Base-by-base conservation (phyloP, 768 basidiomycete species). In the Auricularia sp. region DNA sequence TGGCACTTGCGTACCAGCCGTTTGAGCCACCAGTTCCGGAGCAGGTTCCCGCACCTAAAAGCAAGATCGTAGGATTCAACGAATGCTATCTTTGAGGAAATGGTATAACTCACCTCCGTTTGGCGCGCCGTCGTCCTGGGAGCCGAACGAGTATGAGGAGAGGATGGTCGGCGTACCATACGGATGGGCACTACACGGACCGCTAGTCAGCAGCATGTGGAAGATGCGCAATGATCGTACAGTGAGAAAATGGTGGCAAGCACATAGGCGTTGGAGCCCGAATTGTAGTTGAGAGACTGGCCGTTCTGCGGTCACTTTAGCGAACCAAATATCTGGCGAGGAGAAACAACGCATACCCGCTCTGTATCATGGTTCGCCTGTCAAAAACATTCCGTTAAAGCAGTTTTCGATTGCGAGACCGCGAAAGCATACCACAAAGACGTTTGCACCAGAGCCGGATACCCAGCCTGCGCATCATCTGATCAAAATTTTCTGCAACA, bases 101-200 rank as follows among this genome's bases (percentile, higher is more conserved):
- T 34, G 11, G 2, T 4, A 14, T 1, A 0, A 51, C 66, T 36
- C 51, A 79, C 84, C 83, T 62, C 78, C 77, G 68, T 87, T 87
- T 0, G 87, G 87, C 23, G 84, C 79, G 14, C 86, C 87, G 36
- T 74, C 80, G 67, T 87, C 84, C 3, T 66, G 77, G 43, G 67
- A 66, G 65, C 51, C 33, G 54, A 78, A 74, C 33, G 61, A 23
- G 69, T 84, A 89, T 66, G 83, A 82, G 0, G 85, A 87, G 1
- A 88, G 77, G 59, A 89, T 73, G 0, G 83, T 82, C 0, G 86
- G 85, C 6, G 81, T 86, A 62, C 87, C 87, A 71, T 86, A 89
- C 0, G 86, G 77, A 69, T 87, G 83, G 0, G 86, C 85, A 36
- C 72, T 74, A 35, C 12, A 44, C 35, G 36, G 10, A 11, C 21